phyloP scores from a whole-genome alignment of 2,329 filamentous ascomycete genomes.

The Anthostomella pinea region DNA sequence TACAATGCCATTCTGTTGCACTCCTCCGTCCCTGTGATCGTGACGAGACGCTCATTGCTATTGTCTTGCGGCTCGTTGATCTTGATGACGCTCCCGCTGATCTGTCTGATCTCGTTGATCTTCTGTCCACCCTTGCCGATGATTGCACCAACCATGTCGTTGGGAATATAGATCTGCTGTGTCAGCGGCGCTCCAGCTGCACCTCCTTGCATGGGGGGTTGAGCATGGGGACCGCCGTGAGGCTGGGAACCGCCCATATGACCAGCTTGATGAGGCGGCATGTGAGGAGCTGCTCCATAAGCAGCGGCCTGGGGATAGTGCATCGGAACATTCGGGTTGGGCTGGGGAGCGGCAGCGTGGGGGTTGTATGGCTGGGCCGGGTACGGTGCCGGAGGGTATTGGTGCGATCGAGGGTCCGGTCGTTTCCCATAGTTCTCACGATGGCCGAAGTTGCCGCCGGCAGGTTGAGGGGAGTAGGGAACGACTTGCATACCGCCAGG shows the following conservation, averaged over 20 bases:
- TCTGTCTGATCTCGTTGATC: slow-evolving; percentile 98
- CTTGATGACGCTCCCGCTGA: slow-evolving; percentile 98
- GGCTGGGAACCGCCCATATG: slow-evolving; percentile 62
- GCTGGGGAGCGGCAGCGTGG: slow-evolving; percentile 56
- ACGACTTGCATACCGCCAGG: slow-evolving; percentile 98
- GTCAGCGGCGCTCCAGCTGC: slow-evolving; percentile 82
- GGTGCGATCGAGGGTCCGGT: slow-evolving; percentile 69
- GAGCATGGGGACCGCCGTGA: slow-evolving; percentile 66
- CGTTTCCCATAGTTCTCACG: slow-evolving; percentile 79
- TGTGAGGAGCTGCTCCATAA: slow-evolving; percentile 77
- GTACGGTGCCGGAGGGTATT: slow-evolving; percentile 72
- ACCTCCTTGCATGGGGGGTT: slow-evolving; percentile 69
- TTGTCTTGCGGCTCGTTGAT: slow-evolving; percentile 99
- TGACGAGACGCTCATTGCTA: slow-evolving; percentile 96
- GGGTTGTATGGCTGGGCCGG: slow-evolving; percentile 74
- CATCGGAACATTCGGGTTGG: slow-evolving; percentile 63
- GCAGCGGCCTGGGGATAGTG: slow-evolving; percentile 76
- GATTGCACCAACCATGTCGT: slow-evolving; percentile 99
- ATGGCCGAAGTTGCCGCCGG: slow-evolving; percentile 87
- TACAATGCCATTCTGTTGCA: slow-evolving; percentile 99
- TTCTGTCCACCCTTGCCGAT: slow-evolving; percentile 98
- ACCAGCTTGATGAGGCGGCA: slow-evolving; percentile 67
- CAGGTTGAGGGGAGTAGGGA: slow-evolving; percentile 92
- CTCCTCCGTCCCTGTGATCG: slow-evolving; percentile 95
- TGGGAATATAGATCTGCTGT: slow-evolving; percentile 98